These are phyloP conservation scores for Taiozyma sp. DNA, from an alignment of 1,139 yeast species.

Conservation along the genomic window DNA sequence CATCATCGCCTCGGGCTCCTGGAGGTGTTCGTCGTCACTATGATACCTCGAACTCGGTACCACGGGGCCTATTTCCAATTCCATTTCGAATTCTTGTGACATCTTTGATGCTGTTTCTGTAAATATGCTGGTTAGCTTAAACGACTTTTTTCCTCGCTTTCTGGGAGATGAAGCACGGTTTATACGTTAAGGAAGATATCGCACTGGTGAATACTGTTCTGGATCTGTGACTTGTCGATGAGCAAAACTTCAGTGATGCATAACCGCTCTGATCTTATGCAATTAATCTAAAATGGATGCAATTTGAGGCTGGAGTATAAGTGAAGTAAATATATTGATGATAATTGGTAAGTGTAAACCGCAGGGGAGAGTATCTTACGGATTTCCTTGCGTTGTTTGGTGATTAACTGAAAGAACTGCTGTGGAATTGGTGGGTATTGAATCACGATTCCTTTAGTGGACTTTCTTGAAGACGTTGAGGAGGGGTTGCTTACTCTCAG, in stretches of 20 bases:
- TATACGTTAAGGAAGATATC: neutral
- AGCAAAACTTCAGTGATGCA: neutral
- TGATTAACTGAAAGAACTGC: no score
- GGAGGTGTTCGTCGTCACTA: slow-evolving; percentile 9
- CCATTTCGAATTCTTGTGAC: slow-evolving; percentile 18
- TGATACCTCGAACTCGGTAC: slow-evolving; percentile 3
- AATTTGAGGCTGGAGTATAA: neutral
- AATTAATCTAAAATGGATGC: neutral
- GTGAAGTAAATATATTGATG: neutral
- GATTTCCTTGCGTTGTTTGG: no score
- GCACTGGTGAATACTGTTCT: neutral
- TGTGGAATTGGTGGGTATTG: no score
- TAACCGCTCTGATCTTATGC: neutral
- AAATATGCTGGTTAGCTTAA: neutral
- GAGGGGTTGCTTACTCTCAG: no score
- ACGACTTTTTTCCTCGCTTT: neutral
- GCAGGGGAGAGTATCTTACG: no score
- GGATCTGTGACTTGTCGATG: neutral
- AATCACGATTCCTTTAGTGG: no score
- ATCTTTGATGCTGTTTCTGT: slow-evolving; percentile 3
- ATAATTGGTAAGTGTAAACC: no score
- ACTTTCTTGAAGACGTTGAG: no score
- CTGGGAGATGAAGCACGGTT: neutral
- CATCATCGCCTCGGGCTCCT: slow-evolving; percentile 4
- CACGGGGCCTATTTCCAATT: slow-evolving; percentile 9